Conservation (phyloP, 352 stramenopile genomes). For the Globisporangium lucens region DNA sequence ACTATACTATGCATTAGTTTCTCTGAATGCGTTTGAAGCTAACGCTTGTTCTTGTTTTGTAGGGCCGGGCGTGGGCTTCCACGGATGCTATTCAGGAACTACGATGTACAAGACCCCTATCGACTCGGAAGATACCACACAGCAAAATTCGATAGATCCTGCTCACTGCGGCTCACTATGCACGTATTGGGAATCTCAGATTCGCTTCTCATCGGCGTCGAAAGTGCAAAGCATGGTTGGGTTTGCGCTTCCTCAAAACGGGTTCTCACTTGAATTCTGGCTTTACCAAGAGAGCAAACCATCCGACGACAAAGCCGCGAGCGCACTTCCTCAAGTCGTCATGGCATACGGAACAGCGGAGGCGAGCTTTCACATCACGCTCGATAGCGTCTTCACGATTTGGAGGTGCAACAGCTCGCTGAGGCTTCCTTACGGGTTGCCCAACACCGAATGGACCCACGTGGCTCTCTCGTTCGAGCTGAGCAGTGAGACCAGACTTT, state of each 20-base stretch:
- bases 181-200: slow-evolving; percentile 26
- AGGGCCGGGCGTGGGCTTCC: slow-evolving; percentile 33
- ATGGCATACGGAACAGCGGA: slow-evolving; percentile 28
- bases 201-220: slow-evolving; percentile 27
- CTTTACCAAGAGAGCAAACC: slow-evolving; percentile 21
- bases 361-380: slow-evolving; percentile 10
- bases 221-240: slow-evolving; percentile 25
- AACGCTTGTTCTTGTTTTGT: not conserved
- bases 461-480: slow-evolving; percentile 29
- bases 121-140: not conserved
- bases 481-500: slow-evolving; percentile 21
- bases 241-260: slow-evolving; percentile 20
- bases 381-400: slow-evolving; percentile 28
- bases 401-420: slow-evolving; percentile 29
- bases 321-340: slow-evolving; percentile 22
- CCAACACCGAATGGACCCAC: slow-evolving; percentile 31
- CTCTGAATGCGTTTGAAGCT: not conserved
- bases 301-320: not conserved
- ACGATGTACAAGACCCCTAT: slow-evolving; percentile 23
- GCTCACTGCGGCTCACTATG: slow-evolving; percentile 28
- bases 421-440: slow-evolving; percentile 30
- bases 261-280: slow-evolving; percentile 48
- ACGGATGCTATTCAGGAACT: slow-evolving; percentile 28
- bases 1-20: not conserved
- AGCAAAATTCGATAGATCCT: slow-evolving; percentile 11